phyloP scores from a whole-genome alignment of 257 asterid genomes.

The Salvia miltiorrhiza region DNA sequence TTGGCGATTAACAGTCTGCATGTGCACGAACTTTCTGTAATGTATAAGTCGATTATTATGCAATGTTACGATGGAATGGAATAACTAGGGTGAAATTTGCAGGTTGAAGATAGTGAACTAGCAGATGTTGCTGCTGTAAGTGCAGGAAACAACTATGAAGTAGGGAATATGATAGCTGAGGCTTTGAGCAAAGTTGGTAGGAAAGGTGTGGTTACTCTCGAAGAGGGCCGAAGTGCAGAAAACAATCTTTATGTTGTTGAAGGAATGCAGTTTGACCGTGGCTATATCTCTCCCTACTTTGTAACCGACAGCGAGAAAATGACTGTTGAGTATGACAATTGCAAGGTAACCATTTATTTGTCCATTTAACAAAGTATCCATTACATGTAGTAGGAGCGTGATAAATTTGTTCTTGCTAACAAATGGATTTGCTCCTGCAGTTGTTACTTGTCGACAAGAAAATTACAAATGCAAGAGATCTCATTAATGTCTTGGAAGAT shows the following conservation, averaged over 20 bases:
- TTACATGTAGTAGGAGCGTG: not conserved
- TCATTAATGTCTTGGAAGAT: conserved; percentile 72
- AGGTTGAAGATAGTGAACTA: conserved; percentile 94
- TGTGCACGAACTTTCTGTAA: not conserved
- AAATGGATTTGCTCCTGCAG: conserved; percentile 36
- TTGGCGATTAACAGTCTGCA: not conserved
- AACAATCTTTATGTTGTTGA: conserved; percentile 87
- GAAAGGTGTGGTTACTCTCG: conserved; percentile 96
- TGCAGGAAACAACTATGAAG: conserved; percentile 95
- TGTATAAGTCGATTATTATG: not conserved
- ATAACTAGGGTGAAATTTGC: conserved; percentile 16
- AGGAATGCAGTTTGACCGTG: conserved; percentile 99
- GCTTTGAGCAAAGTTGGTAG: conserved; percentile 97
- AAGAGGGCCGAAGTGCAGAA: conserved; percentile 95
- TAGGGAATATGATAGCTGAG: conserved; percentile 95
- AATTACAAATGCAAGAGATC: conserved; percentile 91
- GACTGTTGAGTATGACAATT: conserved; percentile 88
- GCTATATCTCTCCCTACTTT: conserved; percentile 85
- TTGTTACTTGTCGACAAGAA: conserved; percentile 90
- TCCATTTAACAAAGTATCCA: not conserved
- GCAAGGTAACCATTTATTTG: conserved; percentile 60
- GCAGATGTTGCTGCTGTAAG: conserved; percentile 99
- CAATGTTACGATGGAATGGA: not conserved
- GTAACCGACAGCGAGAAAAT: conserved; percentile 94
- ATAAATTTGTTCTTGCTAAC: not conserved